phyloP scores from a whole-genome alignment of 2,329 filamentous ascomycete genomes.

The Aspergillus persii region DNA sequence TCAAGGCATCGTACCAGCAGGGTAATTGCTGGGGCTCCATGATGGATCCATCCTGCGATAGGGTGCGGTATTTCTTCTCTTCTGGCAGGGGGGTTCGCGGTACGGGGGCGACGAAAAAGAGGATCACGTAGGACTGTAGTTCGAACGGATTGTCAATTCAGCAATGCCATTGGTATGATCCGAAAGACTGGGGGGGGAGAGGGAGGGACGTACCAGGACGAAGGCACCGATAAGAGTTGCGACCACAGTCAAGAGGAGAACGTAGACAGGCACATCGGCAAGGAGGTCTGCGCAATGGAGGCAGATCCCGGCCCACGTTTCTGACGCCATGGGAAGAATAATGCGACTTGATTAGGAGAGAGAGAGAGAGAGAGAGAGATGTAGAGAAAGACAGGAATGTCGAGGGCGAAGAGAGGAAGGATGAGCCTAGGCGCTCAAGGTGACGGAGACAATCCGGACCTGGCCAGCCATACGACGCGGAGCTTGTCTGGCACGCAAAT shows the following conservation, averaged over 20 bases:
- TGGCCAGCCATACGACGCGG: slow-evolving; percentile 26
- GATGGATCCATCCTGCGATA: slow-evolving; percentile 61
- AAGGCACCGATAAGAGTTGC: slow-evolving; percentile 31
- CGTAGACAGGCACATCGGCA: slow-evolving; percentile 26
- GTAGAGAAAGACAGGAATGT: slow-evolving; percentile 4
- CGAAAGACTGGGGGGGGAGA: not conserved
- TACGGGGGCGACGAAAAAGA: slow-evolving; percentile 74
- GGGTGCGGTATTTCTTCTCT: slow-evolving; percentile 83
- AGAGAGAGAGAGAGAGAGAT: not conserved
- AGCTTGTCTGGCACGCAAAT: slow-evolving; percentile 7
- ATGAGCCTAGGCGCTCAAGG: slow-evolving; percentile 19
- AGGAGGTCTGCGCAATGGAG: slow-evolving; percentile 32
- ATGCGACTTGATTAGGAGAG: not conserved
- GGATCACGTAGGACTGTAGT: slow-evolving; percentile 61
- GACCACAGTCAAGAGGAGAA: slow-evolving; percentile 28
- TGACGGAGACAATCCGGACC: slow-evolving; percentile 18
- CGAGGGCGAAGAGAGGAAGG: slow-evolving; percentile 9
- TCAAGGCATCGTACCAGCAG: slow-evolving; percentile 83
- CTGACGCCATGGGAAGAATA: slow-evolving; percentile 25
- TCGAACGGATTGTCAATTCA: not conserved
- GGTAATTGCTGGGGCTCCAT: slow-evolving; percentile 61
- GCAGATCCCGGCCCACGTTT: slow-evolving; percentile 30
- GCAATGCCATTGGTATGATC: not conserved
- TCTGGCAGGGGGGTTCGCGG: slow-evolving; percentile 71
- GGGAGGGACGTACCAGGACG: slow-evolving; percentile 31